These are phyloP conservation scores for Ormosia emarginata DNA, from an alignment of 306 rosid genomes.

Conservation along the genomic window DNA sequence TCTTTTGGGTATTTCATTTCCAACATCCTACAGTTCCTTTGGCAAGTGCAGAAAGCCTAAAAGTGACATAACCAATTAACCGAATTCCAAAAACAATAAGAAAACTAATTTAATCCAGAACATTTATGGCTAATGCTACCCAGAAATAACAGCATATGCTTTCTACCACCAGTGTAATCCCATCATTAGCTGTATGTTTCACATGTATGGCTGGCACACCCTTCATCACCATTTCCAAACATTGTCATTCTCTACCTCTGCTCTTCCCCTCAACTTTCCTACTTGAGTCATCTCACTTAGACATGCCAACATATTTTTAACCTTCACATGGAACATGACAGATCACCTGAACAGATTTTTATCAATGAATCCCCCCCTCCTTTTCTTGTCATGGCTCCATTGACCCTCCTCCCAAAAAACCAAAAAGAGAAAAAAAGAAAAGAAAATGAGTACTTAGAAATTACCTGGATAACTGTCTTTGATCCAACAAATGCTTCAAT, in stretches of 20 bases:
- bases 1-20: not conserved
- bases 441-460: not conserved
- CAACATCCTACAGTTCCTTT: not conserved
- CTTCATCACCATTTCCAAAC: too few relatives aligned
- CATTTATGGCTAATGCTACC: not conserved
- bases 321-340: too few relatives aligned
- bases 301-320: too few relatives aligned
- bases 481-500: conserved; percentile 97
- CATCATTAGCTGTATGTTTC: too few relatives aligned
- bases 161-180: too few relatives aligned
- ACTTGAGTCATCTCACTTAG: too few relatives aligned
- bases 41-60: not conserved
- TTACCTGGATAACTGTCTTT: conserved; percentile 94
- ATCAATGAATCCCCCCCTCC: too few relatives aligned
- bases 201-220: too few relatives aligned
- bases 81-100: not conserved
- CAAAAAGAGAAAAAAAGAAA: not conserved
- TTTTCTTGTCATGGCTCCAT: not conserved
- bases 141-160: not conserved
- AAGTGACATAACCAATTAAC: not conserved
- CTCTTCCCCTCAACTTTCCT: too few relatives aligned
- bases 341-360: too few relatives aligned
- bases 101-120: not conserved
- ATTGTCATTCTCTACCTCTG: too few relatives aligned
- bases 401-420: not conserved